phyloP scores from a whole-genome alignment of 768 basidiomycete species.

The Amanita pallidorosea region DNA sequence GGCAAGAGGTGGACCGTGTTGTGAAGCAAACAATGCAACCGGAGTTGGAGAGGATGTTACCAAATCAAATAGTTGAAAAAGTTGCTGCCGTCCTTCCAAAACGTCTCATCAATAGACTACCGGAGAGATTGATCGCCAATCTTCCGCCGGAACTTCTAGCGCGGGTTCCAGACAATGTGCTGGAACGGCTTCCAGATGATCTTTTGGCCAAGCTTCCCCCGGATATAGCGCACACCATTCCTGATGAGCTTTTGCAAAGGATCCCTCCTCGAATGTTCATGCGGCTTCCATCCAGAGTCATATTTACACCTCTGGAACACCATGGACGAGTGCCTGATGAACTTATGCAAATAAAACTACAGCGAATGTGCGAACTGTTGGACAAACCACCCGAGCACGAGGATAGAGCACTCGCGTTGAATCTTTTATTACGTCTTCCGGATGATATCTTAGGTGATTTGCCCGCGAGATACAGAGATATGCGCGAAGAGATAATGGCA shows the following conservation, averaged over 20 bases:
- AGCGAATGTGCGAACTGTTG: neutral
- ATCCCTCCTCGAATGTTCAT: neutral
- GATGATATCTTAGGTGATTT: neutral
- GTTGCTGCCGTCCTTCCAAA: neutral
- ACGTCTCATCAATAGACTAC: neutral
- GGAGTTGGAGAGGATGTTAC: neutral
- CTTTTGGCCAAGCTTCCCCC: neutral
- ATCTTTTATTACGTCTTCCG: neutral
- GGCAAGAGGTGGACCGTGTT: neutral
- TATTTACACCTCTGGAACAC: neutral
- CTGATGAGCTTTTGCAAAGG: neutral
- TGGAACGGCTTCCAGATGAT: neutral
- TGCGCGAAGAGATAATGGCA: neutral
- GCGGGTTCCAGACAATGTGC: neutral
- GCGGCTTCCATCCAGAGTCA: neutral
- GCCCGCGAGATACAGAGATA: neutral
- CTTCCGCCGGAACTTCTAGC: neutral
- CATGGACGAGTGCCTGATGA: neutral
- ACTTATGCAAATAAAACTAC: neutral
- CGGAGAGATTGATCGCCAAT: neutral
- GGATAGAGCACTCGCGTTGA: neutral
- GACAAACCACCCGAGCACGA: neutral
- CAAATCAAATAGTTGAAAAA: neutral
- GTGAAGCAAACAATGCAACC: neutral
- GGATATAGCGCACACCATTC: neutral